phyloP scores from a whole-genome alignment of 768 basidiomycete genomes.

The Filobasidium floriforme region DNA sequence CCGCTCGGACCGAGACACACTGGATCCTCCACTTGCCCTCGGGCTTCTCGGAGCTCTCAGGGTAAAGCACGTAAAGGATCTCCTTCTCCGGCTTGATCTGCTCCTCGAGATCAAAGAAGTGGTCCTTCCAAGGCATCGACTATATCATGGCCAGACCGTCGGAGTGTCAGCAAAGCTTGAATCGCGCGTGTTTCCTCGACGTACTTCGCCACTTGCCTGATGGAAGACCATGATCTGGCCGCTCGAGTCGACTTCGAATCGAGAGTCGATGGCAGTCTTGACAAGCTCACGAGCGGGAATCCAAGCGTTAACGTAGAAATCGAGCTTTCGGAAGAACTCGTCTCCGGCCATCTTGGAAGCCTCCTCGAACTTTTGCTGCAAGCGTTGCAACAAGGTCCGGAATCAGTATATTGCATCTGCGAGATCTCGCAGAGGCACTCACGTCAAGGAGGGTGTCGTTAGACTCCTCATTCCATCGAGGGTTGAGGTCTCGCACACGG shows the following conservation, averaged over 20 bases:
- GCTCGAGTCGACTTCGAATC: conserved; percentile 57
- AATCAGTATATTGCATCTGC: background rate
- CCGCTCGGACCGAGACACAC: conserved; percentile 72
- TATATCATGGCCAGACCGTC: conserved; percentile 2
- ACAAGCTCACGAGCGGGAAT: conserved; percentile 82
- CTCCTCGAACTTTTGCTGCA: conserved; percentile 62
- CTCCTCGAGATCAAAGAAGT: conserved; percentile 76
- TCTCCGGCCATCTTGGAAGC: conserved; percentile 75
- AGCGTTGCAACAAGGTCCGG: conserved; percentile 1
- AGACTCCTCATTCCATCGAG: conserved; percentile 79
- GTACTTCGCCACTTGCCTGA: conserved; percentile 48
- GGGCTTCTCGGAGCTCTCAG: conserved; percentile 58
- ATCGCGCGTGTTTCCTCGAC: background rate
- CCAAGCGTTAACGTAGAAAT: conserved; percentile 84
- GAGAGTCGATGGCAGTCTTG: conserved; percentile 54
- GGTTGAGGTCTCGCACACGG: conserved; percentile 77
- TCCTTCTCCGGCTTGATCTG: conserved; percentile 50
- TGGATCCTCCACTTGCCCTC: conserved; percentile 73
- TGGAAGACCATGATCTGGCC: conserved; percentile 76
- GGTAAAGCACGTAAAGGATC: conserved; percentile 80
- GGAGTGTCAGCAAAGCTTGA: background rate
- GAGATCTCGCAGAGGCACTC: conserved; percentile 35
- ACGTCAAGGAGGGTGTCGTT: conserved; percentile 67
- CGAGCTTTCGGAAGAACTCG: conserved; percentile 71
- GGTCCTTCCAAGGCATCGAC: conserved; percentile 57